Evolutionary conservation across 768 basidiomycete genomes (phyloP).

Genomic region (Pisolithus tinctorius): DNA sequence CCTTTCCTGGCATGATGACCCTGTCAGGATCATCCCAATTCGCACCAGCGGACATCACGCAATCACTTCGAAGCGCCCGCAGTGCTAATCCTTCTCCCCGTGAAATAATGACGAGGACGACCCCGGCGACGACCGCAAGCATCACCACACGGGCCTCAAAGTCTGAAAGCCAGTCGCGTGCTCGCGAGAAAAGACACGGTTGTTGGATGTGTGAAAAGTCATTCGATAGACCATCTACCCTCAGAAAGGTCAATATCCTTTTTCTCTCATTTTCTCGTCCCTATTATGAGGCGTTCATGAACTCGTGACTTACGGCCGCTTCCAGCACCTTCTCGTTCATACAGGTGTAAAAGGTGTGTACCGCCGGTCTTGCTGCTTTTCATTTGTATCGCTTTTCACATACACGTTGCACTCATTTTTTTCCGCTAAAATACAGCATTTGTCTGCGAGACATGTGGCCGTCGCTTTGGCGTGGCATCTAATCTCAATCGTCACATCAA

Average conservation of each 20-base stretch:
- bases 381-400: background rate
- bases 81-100: constrained; percentile 7
- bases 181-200: constrained; percentile 65
- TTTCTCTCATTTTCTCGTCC: background rate
- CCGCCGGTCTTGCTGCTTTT: background rate
- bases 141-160: constrained; percentile 23
- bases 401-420: background rate
- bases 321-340: constrained; percentile 74
- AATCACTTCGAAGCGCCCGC: constrained; percentile 27
- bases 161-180: constrained; percentile 24
- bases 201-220: constrained; percentile 84
- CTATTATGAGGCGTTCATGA: constrained; percentile 4
- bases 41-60: constrained; percentile 19
- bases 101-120: background rate
- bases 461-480: constrained; percentile 74
- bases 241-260: constrained; percentile 54
- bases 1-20: constrained; percentile 1
- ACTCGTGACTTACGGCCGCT: constrained; percentile 3
- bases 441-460: constrained; percentile 74
- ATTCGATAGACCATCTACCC: constrained; percentile 48
- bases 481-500: constrained; percentile 75
- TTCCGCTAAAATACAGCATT: constrained; percentile 40
- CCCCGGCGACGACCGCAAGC: constrained; percentile 4
- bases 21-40: constrained; percentile 2
- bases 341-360: constrained; percentile 74